Conservation (phyloP, 2,329 filamentous ascomycete species). For the Sclerotinia glacialis region DNA sequence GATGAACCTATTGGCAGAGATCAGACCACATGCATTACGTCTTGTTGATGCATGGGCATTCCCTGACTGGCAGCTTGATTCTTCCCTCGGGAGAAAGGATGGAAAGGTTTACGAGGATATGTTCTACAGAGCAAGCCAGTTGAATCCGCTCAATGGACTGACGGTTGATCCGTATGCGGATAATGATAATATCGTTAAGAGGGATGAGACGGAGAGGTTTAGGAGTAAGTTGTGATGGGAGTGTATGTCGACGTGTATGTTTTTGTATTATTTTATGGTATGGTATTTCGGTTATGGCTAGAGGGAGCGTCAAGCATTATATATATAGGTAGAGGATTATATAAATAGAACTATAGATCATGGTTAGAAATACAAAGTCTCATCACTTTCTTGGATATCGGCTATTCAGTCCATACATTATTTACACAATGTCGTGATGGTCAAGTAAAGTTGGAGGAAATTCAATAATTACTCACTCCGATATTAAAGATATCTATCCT, state of each 20-base stretch:
- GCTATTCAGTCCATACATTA: background rate
- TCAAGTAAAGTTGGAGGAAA: background rate
- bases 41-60: constrained; percentile 75
- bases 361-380: background rate
- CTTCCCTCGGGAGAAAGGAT: constrained; percentile 65
- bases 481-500: background rate
- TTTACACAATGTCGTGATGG: background rate
- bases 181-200: constrained; percentile 59
- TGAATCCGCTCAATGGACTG: constrained; percentile 71
- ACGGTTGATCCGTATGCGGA: constrained; percentile 71
- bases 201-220: constrained; percentile 47
- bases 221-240: constrained; percentile 50
- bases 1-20: constrained; percentile 67
- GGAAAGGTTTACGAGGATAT: constrained; percentile 77
- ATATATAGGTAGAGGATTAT: background rate
- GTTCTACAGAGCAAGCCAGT: constrained; percentile 67
- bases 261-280: background rate
- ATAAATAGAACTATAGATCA: background rate
- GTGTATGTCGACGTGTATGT: no score
- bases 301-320: background rate
- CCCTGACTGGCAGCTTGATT: constrained; percentile 75
- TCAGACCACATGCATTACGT: constrained; percentile 68
- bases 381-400: background rate
- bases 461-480: background rate
- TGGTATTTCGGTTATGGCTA: background rate